These are phyloP conservation scores for Penicillium flavigenum DNA, from an alignment of 495 filamentous ascomycete species.

Conservation along the genomic window DNA sequence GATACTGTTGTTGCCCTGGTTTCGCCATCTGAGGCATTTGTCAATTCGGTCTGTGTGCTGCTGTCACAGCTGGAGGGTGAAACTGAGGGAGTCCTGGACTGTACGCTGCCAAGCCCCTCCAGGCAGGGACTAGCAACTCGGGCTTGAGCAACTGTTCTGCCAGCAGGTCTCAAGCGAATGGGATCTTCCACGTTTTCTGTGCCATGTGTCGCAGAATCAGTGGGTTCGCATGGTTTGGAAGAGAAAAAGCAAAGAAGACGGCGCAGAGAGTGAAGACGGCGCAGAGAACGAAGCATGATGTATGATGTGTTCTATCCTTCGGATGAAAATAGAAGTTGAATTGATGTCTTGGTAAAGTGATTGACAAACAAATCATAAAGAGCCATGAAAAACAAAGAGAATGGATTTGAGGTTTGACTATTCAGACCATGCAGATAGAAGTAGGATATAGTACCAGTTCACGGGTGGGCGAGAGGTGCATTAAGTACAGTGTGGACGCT, in stretches of 20 bases:
- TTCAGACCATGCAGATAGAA: background rate
- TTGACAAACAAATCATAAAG: background rate
- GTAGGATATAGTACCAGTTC: background rate
- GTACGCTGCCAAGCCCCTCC: background rate
- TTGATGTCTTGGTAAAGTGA: background rate
- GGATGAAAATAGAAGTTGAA: background rate
- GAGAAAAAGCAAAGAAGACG: slow-evolving; percentile 24
- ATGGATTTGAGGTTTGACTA: background rate
- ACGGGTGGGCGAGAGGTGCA: background rate
- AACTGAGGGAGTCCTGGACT: background rate
- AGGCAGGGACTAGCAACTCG: slow-evolving; percentile 6
- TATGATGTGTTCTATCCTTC: slow-evolving; percentile 7
- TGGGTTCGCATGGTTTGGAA: background rate
- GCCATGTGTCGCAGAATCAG: background rate
- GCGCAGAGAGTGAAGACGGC: slow-evolving; percentile 16
- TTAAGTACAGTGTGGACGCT: background rate
- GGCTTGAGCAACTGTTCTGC: background rate
- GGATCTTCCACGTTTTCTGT: background rate
- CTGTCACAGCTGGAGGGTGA: slow-evolving; percentile 8
- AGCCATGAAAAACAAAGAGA: background rate
- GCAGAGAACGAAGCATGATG: slow-evolving; percentile 13
- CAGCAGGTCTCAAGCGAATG: slow-evolving; percentile 10
- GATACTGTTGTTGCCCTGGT: slow-evolving; percentile 19
- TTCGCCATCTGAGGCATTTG: slow-evolving; percentile 18
- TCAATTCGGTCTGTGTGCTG: slow-evolving; percentile 16